These are phyloP conservation scores for Ascocoryne sarcoides DNA, from an alignment of 2,329 filamentous ascomycete genomes.

Conservation along the genomic window DNA sequence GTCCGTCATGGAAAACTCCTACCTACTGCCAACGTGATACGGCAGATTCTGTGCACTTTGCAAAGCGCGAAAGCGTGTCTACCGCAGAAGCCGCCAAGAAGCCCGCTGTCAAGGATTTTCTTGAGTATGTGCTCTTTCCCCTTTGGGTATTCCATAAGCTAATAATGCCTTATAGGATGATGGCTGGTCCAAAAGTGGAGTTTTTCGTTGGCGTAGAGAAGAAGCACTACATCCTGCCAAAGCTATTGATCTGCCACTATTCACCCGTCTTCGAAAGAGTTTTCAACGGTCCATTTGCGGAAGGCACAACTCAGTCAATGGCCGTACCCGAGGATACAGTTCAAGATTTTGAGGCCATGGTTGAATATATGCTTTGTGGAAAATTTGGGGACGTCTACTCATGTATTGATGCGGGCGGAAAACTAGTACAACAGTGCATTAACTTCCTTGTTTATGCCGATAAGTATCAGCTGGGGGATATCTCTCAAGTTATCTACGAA, in stretches of 20 bases:
- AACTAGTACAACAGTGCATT: conserved; percentile 1
- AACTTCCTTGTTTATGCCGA: conserved; percentile 5
- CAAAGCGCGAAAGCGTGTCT: no score
- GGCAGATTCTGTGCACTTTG: no score
- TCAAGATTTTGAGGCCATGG: conserved; percentile 6
- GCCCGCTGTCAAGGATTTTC: not conserved
- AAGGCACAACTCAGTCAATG: conserved; percentile 7
- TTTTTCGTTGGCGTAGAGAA: conserved; percentile 11
- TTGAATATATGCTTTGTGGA: conserved; percentile 7
- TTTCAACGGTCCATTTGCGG: conserved; percentile 11
- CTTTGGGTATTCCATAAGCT: not conserved
- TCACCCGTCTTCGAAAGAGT: conserved; percentile 9
- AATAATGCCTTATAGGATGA: conserved; percentile 2
- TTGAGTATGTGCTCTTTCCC: not conserved
- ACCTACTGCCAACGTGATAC: no score
- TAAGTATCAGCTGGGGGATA: conserved; percentile 4
- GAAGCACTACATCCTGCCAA: conserved; percentile 11
- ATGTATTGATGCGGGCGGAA: not conserved
- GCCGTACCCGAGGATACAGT: conserved; percentile 8
- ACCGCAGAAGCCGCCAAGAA: not conserved
- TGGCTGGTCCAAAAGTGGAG: conserved; percentile 6
- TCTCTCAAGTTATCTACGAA: conserved; percentile 1
- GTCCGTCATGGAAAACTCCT: no score
- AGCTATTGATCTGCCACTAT: conserved; percentile 11
- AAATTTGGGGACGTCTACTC: not conserved